These are phyloP conservation scores for Geotrichum reessii DNA, from an alignment of 1,139 yeast genomes.

Conservation along the genomic window DNA sequence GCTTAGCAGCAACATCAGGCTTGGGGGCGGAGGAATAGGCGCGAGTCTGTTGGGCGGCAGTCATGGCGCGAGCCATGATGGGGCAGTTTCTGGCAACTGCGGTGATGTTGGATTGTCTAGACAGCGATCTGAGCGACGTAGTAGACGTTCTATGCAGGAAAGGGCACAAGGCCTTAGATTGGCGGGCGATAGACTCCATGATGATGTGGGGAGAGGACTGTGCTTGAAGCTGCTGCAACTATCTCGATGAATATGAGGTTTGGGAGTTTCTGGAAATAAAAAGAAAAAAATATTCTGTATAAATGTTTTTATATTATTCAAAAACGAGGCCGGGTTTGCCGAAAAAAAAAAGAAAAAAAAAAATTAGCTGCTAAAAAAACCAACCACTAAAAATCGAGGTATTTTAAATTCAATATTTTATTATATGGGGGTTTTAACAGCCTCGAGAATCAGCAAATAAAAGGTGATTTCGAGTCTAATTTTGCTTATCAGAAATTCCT, in stretches of 20 bases:
- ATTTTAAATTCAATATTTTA: not conserved
- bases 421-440: no score
- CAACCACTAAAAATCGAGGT: not conserved
- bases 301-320: not conserved
- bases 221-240: not conserved
- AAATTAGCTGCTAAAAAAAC: not conserved
- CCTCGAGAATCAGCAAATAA: no score
- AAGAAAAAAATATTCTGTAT: not conserved
- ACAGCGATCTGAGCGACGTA: conserved; percentile 43
- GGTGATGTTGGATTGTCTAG: conserved; percentile 38
- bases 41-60: conserved; percentile 25
- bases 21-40: conserved; percentile 50
- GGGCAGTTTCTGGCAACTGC: conserved; percentile 75
- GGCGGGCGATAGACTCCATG: conserved; percentile 79
- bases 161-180: conserved; percentile 78
- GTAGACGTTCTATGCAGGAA: conserved; percentile 65
- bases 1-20: conserved; percentile 21
- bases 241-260: not conserved
- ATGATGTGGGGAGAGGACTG: not conserved
- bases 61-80: conserved; percentile 76
- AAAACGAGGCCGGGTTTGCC: not conserved
- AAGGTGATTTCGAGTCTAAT: no score
- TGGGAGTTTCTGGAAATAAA: not conserved
- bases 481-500: no score
- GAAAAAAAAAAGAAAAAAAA: not conserved